Percentiles rank a stretch among this genome's conserved stretches.
phyloP scores from a whole-genome alignment of 345 rosid genomes.

The Bruguiera parviflora region DNA sequence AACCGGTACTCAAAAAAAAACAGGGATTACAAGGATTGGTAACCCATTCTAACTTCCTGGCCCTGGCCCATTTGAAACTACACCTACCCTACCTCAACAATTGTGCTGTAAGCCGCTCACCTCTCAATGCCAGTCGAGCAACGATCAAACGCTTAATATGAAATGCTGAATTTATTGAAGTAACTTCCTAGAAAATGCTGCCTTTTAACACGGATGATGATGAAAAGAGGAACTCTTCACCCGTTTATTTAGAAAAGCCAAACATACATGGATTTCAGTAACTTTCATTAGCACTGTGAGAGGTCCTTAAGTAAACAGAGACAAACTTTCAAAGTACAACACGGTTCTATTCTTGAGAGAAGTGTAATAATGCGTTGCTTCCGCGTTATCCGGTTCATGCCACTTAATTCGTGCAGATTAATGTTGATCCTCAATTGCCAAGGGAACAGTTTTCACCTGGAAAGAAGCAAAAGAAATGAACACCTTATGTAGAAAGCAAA shows the following conservation, averaged over 20 bases:
- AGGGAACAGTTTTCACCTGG: slow-evolving; percentile 83
- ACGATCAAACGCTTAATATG: neutral
- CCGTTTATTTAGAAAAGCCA: neutral
- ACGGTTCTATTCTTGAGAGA: slow-evolving; percentile 15
- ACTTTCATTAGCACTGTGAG: neutral
- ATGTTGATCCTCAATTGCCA: slow-evolving; percentile 50
- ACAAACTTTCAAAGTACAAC: neutral
- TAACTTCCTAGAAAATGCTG: too few species aligned
- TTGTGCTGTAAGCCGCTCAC: too few species aligned
- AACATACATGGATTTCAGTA: neutral
- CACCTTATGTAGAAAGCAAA: neutral
- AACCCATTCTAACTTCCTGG: too few species aligned
- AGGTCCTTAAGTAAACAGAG: neutral
- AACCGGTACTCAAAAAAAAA: too few species aligned
- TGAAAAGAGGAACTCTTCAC: too few species aligned
- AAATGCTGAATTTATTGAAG: too few species aligned
- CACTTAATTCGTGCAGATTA: slow-evolving; percentile 10
- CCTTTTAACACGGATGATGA: too few species aligned
- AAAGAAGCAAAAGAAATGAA: slow-evolving; percentile 7
- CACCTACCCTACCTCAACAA: too few species aligned
- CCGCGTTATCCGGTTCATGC: neutral
- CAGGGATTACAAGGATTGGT: too few species aligned
- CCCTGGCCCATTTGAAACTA: too few species aligned
- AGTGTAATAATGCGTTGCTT: neutral
- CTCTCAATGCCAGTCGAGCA: too few species aligned